Percentiles rank a stretch among this genome's conserved stretches.
These are phyloP conservation scores for Euptelea pleiosperma DNA, from an alignment of 164 flowering plant species.

Conservation along the genomic window DNA sequence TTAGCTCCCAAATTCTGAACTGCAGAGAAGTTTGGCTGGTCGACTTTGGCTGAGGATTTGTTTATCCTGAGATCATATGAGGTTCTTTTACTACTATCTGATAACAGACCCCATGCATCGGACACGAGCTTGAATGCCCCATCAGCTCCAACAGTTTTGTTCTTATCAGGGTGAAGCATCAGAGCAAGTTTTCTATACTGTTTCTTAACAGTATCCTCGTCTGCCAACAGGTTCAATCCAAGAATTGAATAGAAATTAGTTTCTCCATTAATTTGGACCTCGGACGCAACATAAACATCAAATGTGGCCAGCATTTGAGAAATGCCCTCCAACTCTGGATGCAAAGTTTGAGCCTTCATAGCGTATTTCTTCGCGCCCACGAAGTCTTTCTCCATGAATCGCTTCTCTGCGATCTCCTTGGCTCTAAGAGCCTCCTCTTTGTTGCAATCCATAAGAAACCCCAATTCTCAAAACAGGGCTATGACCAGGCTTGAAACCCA, in stretches of 20 bases:
- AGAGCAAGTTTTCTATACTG: conserved; percentile 74
- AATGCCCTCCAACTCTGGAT: conserved; percentile 66
- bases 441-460: conserved; percentile 51
- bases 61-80: conserved; percentile 53
- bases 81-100: conserved; percentile 46
- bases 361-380: conserved; percentile 62
- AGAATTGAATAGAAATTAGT: conserved; percentile 64
- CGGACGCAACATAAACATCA: conserved; percentile 59
- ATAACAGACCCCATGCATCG: conserved; percentile 70
- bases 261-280: conserved; percentile 47
- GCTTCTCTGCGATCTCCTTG: conserved; percentile 58
- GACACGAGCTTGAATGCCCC: conserved; percentile 83
- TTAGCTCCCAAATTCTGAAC: conserved; percentile 32
- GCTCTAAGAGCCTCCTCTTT: conserved; percentile 61
- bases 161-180: conserved; percentile 80
- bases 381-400: conserved; percentile 51
- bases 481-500: conserved; percentile 8
- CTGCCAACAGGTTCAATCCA: conserved; percentile 62
- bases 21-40: conserved; percentile 28
- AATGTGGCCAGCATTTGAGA: conserved; percentile 78
- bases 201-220: conserved; percentile 48
- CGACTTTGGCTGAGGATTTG: conserved; percentile 23
- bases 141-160: conserved; percentile 75
- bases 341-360: conserved; percentile 54
- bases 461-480: conserved; percentile 18